Evolutionary conservation across 345 rosid species (phyloP).

Genomic region (Nephelium lappaceum): DNA sequence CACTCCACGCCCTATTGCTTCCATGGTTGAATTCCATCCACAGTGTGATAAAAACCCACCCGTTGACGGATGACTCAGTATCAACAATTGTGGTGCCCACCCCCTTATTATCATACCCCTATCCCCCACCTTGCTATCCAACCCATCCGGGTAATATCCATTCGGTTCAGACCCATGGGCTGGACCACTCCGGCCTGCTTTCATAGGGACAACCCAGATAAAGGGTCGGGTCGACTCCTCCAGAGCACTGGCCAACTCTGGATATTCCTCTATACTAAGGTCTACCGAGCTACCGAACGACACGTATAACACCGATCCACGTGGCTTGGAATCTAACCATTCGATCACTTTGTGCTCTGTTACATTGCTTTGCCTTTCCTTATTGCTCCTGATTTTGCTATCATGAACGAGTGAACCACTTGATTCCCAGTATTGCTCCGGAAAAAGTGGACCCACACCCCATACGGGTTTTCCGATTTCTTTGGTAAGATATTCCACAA

Average conservation of each 20-base stretch:
- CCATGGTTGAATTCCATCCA: conserved; percentile 50
- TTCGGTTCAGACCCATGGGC: background rate
- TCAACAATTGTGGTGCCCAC: conserved; percentile 48
- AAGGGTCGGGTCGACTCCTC: conserved; percentile 1
- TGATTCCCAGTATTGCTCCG: background rate
- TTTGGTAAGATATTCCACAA: background rate
- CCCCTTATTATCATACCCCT: conserved; percentile 42
- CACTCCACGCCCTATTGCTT: conserved; percentile 34
- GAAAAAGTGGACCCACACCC: background rate
- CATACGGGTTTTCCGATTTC: background rate
- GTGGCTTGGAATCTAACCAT: conserved; percentile 42
- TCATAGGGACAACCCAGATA: conserved; percentile 30
- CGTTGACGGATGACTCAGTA: conserved; percentile 39
- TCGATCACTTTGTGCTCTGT: background rate
- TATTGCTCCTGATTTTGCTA: background rate
- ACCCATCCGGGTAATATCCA: conserved; percentile 20
- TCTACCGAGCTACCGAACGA: conserved; percentile 41
- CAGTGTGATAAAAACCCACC: conserved; percentile 48
- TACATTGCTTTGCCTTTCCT: background rate
- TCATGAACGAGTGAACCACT: background rate
- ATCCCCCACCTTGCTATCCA: conserved; percentile 24
- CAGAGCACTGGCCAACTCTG: background rate
- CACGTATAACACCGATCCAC: conserved; percentile 43
- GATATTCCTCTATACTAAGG: conserved; percentile 3
- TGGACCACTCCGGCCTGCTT: background rate